Percentiles rank a stretch among this genome's conserved stretches.
Evolutionary conservation across 371 early-diverging fungal species (phyloP).

Genomic region (Umbelopsis sp.): DNA sequence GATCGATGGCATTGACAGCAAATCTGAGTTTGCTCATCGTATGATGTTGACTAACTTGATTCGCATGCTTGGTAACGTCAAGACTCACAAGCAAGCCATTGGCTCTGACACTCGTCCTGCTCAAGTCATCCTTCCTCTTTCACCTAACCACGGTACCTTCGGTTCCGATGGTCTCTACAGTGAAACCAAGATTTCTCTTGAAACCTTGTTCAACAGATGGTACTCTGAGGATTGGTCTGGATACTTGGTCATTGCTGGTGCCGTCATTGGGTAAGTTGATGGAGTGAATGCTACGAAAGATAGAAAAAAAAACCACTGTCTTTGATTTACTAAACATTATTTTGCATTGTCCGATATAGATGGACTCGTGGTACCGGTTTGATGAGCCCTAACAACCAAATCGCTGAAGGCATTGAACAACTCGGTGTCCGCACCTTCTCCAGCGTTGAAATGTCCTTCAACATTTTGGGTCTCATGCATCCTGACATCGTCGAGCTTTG

Average conservation of each 20-base stretch:
- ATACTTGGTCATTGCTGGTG: slow-evolving; percentile 90
- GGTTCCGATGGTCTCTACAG: slow-evolving; percentile 94
- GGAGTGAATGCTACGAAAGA: not conserved
- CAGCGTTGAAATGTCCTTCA: slow-evolving; percentile 93
- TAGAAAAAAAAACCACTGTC: too few relatives aligned
- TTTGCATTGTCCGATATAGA: slow-evolving; percentile 22
- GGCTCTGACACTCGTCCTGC: slow-evolving; percentile 89
- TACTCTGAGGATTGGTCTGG: slow-evolving; percentile 89
- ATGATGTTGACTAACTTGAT: slow-evolving; percentile 91
- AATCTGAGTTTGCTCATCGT: slow-evolving; percentile 90
- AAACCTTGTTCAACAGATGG: slow-evolving; percentile 93
- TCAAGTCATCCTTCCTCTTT: slow-evolving; percentile 89
- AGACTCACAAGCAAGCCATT: slow-evolving; percentile 79
- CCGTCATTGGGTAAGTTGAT: slow-evolving; percentile 80
- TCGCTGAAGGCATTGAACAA: slow-evolving; percentile 90
- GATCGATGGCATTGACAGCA: slow-evolving; percentile 82
- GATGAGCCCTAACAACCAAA: slow-evolving; percentile 92
- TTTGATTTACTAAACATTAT: not conserved
- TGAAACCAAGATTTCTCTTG: slow-evolving; percentile 93
- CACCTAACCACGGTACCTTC: slow-evolving; percentile 96
- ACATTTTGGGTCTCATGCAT: slow-evolving; percentile 90
- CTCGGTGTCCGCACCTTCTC: slow-evolving; percentile 95
- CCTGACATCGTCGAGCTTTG: slow-evolving; percentile 80
- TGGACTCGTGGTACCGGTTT: slow-evolving; percentile 98
- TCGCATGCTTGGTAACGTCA: slow-evolving; percentile 82